Conservation (phyloP, 148 eudicot genomes). For the Fagopyrum esculentum region DNA sequence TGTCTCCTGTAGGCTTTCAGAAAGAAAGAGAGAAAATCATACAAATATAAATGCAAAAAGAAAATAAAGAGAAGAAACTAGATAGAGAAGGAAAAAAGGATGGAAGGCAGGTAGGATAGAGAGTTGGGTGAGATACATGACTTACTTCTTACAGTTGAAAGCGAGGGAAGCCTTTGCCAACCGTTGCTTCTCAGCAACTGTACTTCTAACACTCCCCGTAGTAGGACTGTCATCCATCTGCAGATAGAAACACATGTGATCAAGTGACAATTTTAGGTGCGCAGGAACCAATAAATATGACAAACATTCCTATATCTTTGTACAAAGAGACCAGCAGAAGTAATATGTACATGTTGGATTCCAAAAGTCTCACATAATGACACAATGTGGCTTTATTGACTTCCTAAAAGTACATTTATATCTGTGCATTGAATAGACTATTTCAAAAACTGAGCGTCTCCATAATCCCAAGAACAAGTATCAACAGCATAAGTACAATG, state of each 20-base stretch:
- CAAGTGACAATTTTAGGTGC: neutral
- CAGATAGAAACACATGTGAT: constrained; percentile 12
- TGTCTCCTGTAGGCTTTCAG: neutral
- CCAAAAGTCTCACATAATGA: neutral
- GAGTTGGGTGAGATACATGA: neutral
- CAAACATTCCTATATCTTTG: neutral
- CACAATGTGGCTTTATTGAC: neutral
- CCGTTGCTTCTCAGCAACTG: constrained; percentile 70
- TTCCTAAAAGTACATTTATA: neutral
- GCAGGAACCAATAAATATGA: neutral
- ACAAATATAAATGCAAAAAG: neutral
- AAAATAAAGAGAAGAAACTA: neutral
- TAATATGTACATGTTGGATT: neutral
- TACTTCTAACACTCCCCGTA: constrained; percentile 82
- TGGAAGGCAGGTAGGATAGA: neutral
- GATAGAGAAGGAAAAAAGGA: neutral
- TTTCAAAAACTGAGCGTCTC: neutral
- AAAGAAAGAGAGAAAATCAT: neutral
- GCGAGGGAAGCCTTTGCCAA: constrained; percentile 89
- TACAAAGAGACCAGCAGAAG: neutral
- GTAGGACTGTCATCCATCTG: constrained; percentile 96
- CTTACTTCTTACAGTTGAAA: constrained; percentile 88
- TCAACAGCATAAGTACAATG: neutral
- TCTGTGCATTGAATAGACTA: neutral
- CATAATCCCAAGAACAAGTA: neutral